Conservation (phyloP, 495 filamentous ascomycete genomes). For the Podospora conica region DNA sequence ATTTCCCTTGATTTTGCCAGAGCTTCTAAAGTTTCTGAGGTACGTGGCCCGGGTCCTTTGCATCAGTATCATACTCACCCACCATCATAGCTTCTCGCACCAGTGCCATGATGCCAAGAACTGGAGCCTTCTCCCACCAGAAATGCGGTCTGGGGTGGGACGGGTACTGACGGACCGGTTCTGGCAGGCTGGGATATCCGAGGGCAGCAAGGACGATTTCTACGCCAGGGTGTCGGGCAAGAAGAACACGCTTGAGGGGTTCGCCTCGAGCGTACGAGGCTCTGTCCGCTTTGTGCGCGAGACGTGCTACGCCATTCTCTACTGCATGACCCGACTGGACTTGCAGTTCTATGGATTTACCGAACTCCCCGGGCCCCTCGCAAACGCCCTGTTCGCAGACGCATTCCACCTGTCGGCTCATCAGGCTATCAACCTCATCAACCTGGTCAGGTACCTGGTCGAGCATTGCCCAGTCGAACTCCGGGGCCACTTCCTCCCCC, state of each 20-base stretch:
- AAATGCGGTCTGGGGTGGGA: constrained; percentile 70
- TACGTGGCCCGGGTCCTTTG: constrained; percentile 29
- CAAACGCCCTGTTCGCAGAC: constrained; percentile 77
- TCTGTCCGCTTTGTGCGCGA: constrained; percentile 85
- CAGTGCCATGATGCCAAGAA: constrained; percentile 85
- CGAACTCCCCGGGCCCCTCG: constrained; percentile 77
- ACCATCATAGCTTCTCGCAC: constrained; percentile 64
- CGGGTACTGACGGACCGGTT: constrained; percentile 91
- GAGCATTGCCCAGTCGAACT: constrained; percentile 80
- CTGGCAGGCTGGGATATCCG: constrained; percentile 97
- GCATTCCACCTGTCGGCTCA: constrained; percentile 82
- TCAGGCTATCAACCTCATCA: constrained; percentile 84
- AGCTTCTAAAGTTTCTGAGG: constrained; percentile 78
- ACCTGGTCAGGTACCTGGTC: constrained; percentile 77
- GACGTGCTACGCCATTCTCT: constrained; percentile 86
- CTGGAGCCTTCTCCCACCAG: constrained; percentile 71
- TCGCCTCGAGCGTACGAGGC: constrained; percentile 86
- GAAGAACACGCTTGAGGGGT: constrained; percentile 82
- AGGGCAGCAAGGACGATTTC: constrained; percentile 90
- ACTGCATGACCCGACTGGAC: constrained; percentile 82
- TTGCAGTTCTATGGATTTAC: constrained; percentile 82
- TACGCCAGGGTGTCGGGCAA: constrained; percentile 86
- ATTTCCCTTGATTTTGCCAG: constrained; percentile 78
- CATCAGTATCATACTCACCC: constrained; percentile 1
- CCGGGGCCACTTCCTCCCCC: constrained; percentile 75